phyloP scores from a whole-genome alignment of 495 filamentous ascomycete species.

The Aspergillus conjunctus region DNA sequence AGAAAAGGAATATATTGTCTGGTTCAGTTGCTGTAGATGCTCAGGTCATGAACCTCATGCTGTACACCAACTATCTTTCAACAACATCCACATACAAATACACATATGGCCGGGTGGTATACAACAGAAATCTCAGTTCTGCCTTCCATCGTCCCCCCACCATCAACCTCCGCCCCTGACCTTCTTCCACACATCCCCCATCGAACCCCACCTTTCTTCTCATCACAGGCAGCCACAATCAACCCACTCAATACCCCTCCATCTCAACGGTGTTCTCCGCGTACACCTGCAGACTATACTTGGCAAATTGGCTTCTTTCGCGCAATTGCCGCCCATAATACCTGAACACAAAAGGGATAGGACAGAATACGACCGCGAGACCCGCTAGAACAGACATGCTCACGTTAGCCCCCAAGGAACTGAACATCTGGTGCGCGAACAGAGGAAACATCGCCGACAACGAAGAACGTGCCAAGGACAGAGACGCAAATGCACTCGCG shows the following conservation, averaged over 20 bases:
- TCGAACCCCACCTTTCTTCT: neutral
- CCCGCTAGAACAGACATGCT: slow-evolving; percentile 48
- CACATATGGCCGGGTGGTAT: too few relatives aligned
- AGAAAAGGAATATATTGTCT: too few relatives aligned
- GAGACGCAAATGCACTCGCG: slow-evolving; percentile 51
- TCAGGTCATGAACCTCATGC: too few relatives aligned
- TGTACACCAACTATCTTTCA: too few relatives aligned
- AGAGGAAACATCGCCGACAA: slow-evolving; percentile 51
- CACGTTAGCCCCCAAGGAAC: slow-evolving; percentile 43
- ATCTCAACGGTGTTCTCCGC: slow-evolving; percentile 28
- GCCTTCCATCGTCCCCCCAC: too few relatives aligned
- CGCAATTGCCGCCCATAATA: slow-evolving; percentile 46
- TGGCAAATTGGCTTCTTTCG: slow-evolving; percentile 49
- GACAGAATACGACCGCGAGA: slow-evolving; percentile 48
- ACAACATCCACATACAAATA: too few relatives aligned
- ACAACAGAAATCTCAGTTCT: too few relatives aligned
- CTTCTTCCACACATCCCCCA: too few relatives aligned
- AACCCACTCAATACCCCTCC: slow-evolving; percentile 9
- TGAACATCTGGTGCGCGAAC: slow-evolving; percentile 49
- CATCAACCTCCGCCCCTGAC: too few relatives aligned
- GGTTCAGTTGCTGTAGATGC: too few relatives aligned
- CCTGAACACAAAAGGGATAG: slow-evolving; percentile 46
- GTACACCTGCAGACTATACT: slow-evolving; percentile 44
- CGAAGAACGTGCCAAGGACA: slow-evolving; percentile 48
- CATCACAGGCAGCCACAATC: neutral